Evolutionary conservation across 208 protist genomes (phyloP), one percentile per base, ranked within the genome.

Genomic region (Porcisia deanei): DNA sequence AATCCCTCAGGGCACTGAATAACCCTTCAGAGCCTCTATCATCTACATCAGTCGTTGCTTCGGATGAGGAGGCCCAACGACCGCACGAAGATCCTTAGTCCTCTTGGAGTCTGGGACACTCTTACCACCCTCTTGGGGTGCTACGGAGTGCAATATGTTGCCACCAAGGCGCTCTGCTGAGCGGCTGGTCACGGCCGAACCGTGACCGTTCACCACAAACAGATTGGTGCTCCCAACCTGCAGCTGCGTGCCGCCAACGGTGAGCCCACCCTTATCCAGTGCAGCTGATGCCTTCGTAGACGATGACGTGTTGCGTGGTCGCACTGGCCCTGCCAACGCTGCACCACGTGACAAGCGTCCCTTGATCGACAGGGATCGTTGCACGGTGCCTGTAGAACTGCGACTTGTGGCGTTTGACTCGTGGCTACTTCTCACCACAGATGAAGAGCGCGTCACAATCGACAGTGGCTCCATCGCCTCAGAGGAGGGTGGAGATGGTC

Each of bases 241-340:
- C 49, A 82, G 67, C 22, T 74, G 72, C 43, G 72, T 77, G 37
- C 78, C 78, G 16, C 72, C 78, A 45, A 82, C 43, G 43, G 67
- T 52, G 12, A 82, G 72, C 45, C 63, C 73, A 3, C 41, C 54
- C 22, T 57, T 59, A 8, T 1, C 58, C 71, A 45, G n/a, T 9
- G 1, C 55, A 47, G 22, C 41, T 10, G 71, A 22, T 60, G 49
- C 20, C 37, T 18, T 57, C 37, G 34, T 34, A 49, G 66, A 57
- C 47, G 47, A 71, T 41, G 68, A 72, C 34, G 52, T 58, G 53
- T 37, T 30, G 22, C 16, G 68, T 18, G 7, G 71, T 25, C 59
- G 61, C 71, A 25, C 34, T 71, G 73, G 66, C 30, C 66, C 67
- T 16, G 54, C 47, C 34, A 77, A 60, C 18, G 73, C 68, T 39